These are phyloP conservation scores for Macrocybe gigantea DNA, from an alignment of 768 basidiomycete genomes.

Conservation along the genomic window DNA sequence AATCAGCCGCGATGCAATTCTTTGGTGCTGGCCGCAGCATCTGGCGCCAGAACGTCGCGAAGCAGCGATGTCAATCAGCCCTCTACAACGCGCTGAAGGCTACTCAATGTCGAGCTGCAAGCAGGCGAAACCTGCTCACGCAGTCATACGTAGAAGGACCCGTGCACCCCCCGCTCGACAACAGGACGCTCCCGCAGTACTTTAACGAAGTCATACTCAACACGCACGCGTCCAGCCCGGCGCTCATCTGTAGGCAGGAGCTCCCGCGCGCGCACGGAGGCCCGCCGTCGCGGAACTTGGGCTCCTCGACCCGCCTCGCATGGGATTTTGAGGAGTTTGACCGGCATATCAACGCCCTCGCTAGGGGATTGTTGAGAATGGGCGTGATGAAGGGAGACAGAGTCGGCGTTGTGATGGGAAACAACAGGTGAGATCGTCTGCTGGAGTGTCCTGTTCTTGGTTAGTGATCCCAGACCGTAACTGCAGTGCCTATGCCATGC, in stretches of 20 bases:
- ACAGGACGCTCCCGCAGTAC: slow-evolving; percentile 54
- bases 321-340: slow-evolving; percentile 77
- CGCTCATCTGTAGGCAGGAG: slow-evolving; percentile 63
- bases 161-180: slow-evolving; percentile 45
- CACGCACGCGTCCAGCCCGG: slow-evolving; percentile 44
- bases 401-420: slow-evolving; percentile 80
- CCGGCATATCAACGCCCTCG: slow-evolving; percentile 56
- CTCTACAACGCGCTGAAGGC: neutral
- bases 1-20: too few species aligned
- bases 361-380: slow-evolving; percentile 61
- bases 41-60: too few species aligned
- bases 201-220: slow-evolving; percentile 52
- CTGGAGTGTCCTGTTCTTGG: neutral
- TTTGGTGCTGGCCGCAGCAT: too few species aligned
- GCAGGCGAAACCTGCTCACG: slow-evolving; percentile 23
- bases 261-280: slow-evolving; percentile 53
- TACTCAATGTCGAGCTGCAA: too few species aligned
- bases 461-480: neutral
- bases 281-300: slow-evolving; percentile 46
- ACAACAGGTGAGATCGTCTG: slow-evolving; percentile 54
- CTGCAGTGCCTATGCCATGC: slow-evolving; percentile 65
- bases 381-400: slow-evolving; percentile 74
- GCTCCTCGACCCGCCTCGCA: slow-evolving; percentile 44
- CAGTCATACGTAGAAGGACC: slow-evolving; percentile 56
- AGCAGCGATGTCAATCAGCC: neutral